These are phyloP conservation scores for Ceratobasidium sp. DNA, from an alignment of 1,284 basidiomycete species.

Conservation along the genomic window DNA sequence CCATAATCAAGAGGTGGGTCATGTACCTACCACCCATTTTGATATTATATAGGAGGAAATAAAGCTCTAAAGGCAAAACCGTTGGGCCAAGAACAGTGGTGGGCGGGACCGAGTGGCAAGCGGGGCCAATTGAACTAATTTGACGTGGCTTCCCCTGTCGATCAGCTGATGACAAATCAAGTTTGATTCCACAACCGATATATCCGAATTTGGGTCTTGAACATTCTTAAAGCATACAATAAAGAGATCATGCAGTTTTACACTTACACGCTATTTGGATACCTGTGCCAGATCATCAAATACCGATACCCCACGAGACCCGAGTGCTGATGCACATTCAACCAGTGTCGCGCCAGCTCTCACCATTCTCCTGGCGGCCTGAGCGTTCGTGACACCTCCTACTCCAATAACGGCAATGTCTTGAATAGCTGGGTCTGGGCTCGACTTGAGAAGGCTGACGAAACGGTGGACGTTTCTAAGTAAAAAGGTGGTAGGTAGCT, in stretches of 20 bases:
- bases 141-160: constrained; percentile 32
- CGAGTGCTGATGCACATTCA: constrained; percentile 78
- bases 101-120: constrained; percentile 19
- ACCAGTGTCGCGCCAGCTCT: constrained; percentile 75
- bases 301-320: constrained; percentile 69
- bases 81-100: neutral
- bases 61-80: neutral
- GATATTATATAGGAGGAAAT: neutral
- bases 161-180: constrained; percentile 32
- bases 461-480: constrained; percentile 60
- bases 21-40: constrained; percentile 35
- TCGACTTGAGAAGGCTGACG: constrained; percentile 61
- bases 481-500: neutral
- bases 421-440: constrained; percentile 58
- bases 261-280: neutral
- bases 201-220: neutral
- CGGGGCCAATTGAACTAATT: constrained; percentile 5
- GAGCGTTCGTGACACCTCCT: constrained; percentile 75
- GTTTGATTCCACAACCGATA: constrained; percentile 26
- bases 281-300: constrained; percentile 64
- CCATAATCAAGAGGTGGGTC: neutral
- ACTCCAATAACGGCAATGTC: constrained; percentile 74
- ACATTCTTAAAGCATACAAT: neutral
- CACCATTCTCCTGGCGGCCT: constrained; percentile 70
- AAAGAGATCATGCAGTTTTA: neutral